Evolutionary conservation across 2,329 filamentous ascomycete species (phyloP).

Genomic region (Phialophora macrospora): DNA sequence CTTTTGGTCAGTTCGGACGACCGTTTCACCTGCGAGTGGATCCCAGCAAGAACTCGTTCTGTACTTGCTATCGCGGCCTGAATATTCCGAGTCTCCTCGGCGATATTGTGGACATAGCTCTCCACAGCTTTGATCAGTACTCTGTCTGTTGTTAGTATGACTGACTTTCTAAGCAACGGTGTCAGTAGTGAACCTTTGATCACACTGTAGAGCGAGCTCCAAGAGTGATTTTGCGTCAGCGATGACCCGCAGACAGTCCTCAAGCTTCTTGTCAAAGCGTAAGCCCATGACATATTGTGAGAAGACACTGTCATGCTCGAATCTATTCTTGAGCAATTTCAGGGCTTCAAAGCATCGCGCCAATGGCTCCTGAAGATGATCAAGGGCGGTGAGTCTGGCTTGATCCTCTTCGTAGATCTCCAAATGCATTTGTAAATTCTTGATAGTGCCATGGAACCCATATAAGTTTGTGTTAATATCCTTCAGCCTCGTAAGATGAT

Average conservation of each 20-base stretch:
- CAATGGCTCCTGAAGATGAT: not conserved
- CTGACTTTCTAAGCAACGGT: not conserved
- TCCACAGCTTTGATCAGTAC: not conserved
- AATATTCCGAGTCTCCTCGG: not conserved
- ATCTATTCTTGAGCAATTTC: not conserved
- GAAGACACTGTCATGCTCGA: not conserved
- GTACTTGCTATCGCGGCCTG: not conserved
- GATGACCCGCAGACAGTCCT: not conserved
- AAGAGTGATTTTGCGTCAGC: not conserved
- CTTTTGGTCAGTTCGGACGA: not conserved
- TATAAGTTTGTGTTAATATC: not conserved
- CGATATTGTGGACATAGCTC: not conserved
- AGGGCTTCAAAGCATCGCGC: not conserved
- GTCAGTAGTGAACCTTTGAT: not conserved
- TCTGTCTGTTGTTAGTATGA: not conserved
- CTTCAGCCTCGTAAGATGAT: not conserved
- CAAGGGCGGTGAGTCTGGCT: not conserved
- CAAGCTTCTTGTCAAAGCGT: not conserved
- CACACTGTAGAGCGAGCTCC: not conserved
- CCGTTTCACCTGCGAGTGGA: not conserved
- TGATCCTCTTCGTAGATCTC: not conserved
- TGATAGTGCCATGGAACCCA: not conserved
- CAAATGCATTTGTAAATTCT: not conserved
- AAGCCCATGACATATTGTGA: not conserved
- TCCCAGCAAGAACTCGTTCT: not conserved